A percentile compares a stretch with the other conserved stretches of the same genome.
Conservation (phyloP, 2,329 filamentous ascomycete genomes). For the Paramyrothecium sp. region DNA sequence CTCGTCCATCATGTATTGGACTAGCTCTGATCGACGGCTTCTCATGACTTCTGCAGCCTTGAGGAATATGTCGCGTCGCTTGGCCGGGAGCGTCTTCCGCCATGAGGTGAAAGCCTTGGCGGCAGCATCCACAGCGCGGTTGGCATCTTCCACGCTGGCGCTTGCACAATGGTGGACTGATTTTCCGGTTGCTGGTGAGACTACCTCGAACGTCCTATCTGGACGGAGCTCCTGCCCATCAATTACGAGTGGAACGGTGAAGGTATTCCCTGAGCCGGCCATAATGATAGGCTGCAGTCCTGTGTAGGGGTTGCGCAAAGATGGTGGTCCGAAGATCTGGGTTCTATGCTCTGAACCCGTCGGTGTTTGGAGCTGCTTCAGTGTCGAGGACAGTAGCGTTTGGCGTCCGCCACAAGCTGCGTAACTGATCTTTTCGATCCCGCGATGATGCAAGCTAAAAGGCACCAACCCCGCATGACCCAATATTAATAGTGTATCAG, state of each 20-base stretch:
- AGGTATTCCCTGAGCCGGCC: background rate
- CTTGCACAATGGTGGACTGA: slow-evolving; percentile 56
- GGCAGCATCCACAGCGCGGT: slow-evolving; percentile 52
- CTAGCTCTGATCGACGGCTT: slow-evolving; percentile 58
- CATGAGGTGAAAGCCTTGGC: slow-evolving; percentile 68
- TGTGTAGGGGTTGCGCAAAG: no score
- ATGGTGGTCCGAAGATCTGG: no score
- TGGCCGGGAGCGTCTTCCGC: slow-evolving; percentile 58
- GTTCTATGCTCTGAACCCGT: no score
- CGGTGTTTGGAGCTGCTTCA: no score
- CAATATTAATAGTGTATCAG: background rate
- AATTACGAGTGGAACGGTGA: slow-evolving; percentile 39
- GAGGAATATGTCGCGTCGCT: slow-evolving; percentile 68
- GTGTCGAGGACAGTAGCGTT: no score
- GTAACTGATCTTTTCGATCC: background rate
- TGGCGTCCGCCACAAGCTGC: no score
- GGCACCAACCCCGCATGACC: background rate
- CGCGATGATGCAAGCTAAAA: background rate
- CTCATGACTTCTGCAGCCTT: slow-evolving; percentile 66
- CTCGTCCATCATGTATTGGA: slow-evolving; percentile 55
- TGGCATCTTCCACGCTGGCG: slow-evolving; percentile 54
- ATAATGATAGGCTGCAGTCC: background rate
- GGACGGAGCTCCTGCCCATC: slow-evolving; percentile 43
- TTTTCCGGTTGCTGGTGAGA: slow-evolving; percentile 51
- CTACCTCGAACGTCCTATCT: slow-evolving; percentile 51